These are phyloP conservation scores for Sophora flavescens DNA, from an alignment of 306 rosid genomes.

Conservation along the genomic window DNA sequence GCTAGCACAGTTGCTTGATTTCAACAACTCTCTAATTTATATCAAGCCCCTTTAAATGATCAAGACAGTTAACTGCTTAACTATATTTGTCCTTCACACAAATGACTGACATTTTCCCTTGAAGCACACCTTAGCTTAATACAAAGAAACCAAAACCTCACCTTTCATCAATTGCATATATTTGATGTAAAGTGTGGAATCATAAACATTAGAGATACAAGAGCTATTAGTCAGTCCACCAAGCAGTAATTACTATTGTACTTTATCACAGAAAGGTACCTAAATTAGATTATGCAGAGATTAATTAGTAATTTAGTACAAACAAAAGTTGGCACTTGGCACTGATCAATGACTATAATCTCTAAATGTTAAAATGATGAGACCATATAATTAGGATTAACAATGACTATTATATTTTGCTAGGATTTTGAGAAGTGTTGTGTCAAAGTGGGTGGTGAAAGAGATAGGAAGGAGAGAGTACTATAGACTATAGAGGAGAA, in stretches of 20 bases:
- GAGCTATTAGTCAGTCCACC: slow-evolving; percentile 31
- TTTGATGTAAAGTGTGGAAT: slow-evolving; percentile 45
- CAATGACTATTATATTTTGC: neutral
- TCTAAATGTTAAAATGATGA: slow-evolving; percentile 9
- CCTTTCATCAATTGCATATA: slow-evolving; percentile 39
- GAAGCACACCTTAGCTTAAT: slow-evolving; percentile 56
- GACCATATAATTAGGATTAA: slow-evolving; percentile 24
- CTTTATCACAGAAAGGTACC: slow-evolving; percentile 38
- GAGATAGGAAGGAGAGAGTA: slow-evolving; percentile 48
- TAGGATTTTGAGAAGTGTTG: slow-evolving; percentile 53
- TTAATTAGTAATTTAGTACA: neutral
- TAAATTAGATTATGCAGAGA: slow-evolving; percentile 44
- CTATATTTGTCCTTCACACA: slow-evolving; percentile 53
- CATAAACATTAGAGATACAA: too few relatives aligned
- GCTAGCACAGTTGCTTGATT: slow-evolving; percentile 44
- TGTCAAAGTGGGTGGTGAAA: slow-evolving; percentile 89
- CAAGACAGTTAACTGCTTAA: slow-evolving; percentile 55
- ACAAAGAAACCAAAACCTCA: slow-evolving; percentile 55
- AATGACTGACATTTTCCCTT: slow-evolving; percentile 49
- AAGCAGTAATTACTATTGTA: slow-evolving; percentile 43
- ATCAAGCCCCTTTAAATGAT: slow-evolving; percentile 39
- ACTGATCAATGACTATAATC: slow-evolving; percentile 17
- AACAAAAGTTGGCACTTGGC: slow-evolving; percentile 19
- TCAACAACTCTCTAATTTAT: slow-evolving; percentile 44
- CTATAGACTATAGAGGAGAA: slow-evolving; percentile 12